Evolutionary conservation across 345 rosid genomes (phyloP), one percentile per base, ranked within the genome.

Genomic region (Sisymbrium irio): DNA sequence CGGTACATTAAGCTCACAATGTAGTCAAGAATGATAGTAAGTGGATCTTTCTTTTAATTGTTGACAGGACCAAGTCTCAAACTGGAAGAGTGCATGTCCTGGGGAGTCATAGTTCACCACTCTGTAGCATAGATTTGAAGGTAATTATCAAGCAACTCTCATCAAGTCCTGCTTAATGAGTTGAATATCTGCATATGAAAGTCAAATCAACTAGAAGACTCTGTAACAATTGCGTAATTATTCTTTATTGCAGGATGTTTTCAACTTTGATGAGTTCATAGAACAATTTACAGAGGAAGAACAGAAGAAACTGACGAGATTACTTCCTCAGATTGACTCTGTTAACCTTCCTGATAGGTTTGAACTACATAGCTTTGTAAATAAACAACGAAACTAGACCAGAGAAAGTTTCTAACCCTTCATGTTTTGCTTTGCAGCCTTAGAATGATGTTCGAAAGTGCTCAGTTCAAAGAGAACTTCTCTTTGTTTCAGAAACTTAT

Each of bases 391-490:
- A 47, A 45, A 70, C 76, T 25, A 63, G 25, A 49, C 63, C 18
- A 17, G 50, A 17, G 45, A 5, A 37, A 7, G 17, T 39, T 18
- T 45, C 2, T 65, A 32, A 71, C 65, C 8, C 13, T 15, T 77
- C 51, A 61, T 70, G 1, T 66, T 68, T 82, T 78, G 62, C 59
- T 40, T 65, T 82, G 85, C 89, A 91, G 97, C 85, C 83, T 90
- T 68, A 73, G 72, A 79, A 80, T 70, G 80, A 81, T 92, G 99
- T 95, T 92, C 41, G 86, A 83, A 70, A 87, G 97, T 82, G 79
- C 79, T 78, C 96, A 89, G 65, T 92, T 88, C 83, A 89, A 87
- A 88, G 94, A 92, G 80, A 89, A 89, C 78, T 67, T 85, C 78
- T 74, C 78, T 71, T 82, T 84, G 79, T 88, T 88, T 63, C 91